Base-by-base conservation (phyloP, 257 asterid species). In the Rauvolfia tetraphylla region DNA sequence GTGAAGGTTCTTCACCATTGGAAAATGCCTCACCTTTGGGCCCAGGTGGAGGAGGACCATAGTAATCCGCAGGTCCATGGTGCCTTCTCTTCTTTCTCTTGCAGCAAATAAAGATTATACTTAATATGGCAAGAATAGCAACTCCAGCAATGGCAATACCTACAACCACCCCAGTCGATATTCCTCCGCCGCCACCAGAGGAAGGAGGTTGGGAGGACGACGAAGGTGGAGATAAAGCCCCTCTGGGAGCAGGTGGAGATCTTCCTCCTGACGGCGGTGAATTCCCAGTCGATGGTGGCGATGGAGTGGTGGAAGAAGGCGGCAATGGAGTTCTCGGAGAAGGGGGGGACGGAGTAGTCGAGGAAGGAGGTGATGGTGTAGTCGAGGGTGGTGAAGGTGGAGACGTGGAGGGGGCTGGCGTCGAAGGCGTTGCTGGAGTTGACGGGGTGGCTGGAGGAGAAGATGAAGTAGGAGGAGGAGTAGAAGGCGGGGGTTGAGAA, bases 61-160 rank as follows among this genome's bases (percentile, higher is more conserved):
- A 77, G 81, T 86, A 84, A 56, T 83, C 84, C 25, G 88, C 77
- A 13, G 81, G 79, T 14, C 62, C 84, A 72, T 81, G 78, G 2
- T 74, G 71, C 82, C 98, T 87, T 83, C 91, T 88, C 84, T 76
- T 92, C 81, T 87, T 92, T 85, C 84, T 92, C 85, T 78, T 89
- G 76, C 92, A 92, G 78, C 81, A 86, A 6, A 90, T 59, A 72
- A 79, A 87, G 68, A 90, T 36, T 66, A 89, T 38, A 68, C 89
- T 86, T 75, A 92, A 18, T 68, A 89, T 57, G 48, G 79, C 87
- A n/a, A 92, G 81, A 67, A 90, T 49, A 0, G 87, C 73, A 5
- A 92, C 90, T 51, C 90, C 96, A 5, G 88, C 96, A 6, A 90
- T 54, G 10, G 95, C 96, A 29, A 92, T 84, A 36, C 96, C 96